phyloP scores from a whole-genome alignment of 495 filamentous ascomycete species.

The Penicillium goetzii region DNA sequence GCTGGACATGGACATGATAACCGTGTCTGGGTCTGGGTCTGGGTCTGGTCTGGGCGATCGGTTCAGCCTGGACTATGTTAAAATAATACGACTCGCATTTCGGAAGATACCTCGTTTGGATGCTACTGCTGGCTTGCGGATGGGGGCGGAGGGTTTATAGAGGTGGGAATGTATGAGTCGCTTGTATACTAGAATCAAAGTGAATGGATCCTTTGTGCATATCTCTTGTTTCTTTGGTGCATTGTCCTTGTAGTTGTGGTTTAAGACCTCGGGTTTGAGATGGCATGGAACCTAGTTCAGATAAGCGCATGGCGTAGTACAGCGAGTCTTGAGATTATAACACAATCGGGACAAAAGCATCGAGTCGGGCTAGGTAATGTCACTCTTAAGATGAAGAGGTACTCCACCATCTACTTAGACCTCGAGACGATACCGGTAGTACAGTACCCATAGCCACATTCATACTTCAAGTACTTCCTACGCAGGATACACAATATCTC shows the following conservation, averaged over 20 bases:
- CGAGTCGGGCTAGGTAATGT: background rate
- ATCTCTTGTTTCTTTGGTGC: constrained; percentile 4
- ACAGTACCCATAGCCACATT: background rate
- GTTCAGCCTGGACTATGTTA: background rate
- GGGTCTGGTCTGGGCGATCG: background rate
- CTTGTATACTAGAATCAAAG: constrained; percentile 37
- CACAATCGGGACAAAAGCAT: background rate
- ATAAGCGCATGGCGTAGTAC: too few relatives aligned
- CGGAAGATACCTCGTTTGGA: background rate
- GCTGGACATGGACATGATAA: background rate
- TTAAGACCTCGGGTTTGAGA: background rate
- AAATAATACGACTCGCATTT: constrained; percentile 7
- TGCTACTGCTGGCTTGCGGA: too few relatives aligned
- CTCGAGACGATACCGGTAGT: background rate
- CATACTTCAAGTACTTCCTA: background rate
- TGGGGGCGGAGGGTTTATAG: background rate
- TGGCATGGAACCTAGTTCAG: too few relatives aligned
- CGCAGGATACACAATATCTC: background rate
- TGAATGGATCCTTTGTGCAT: constrained; percentile 23
- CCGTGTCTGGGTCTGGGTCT: background rate
- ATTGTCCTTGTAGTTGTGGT: background rate
- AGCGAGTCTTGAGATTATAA: background rate
- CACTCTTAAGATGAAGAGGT: background rate
- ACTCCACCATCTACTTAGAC: background rate
- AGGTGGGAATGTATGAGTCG: constrained; percentile 13